Conservation (phyloP, 352 stramenopile genomes). For the Globisporangium uncinulatum region DNA sequence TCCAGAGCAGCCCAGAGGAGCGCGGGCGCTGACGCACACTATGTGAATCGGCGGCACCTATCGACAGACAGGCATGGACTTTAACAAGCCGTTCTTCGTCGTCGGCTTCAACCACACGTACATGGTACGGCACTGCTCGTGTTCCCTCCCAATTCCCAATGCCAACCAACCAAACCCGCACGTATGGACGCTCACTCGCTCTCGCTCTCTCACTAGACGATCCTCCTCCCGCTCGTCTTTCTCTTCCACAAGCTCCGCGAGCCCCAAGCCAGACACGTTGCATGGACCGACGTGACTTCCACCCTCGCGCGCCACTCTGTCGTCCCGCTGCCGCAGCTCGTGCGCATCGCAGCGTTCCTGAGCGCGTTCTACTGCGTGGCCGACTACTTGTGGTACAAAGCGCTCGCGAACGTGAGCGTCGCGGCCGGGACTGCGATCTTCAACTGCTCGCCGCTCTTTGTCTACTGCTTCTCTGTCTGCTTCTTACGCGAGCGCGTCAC, state of each 20-base stretch:
- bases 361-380: conserved; percentile 39
- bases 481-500: conserved; percentile 37
- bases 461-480: conserved; percentile 68
- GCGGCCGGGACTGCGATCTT: conserved; percentile 44
- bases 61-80: conserved; percentile 8
- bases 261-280: conserved; percentile 8
- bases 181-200: too few relatives aligned
- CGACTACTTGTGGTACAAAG: conserved; percentile 63
- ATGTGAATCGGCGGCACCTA: neutral
- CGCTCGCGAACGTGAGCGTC: conserved; percentile 39
- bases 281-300: conserved; percentile 14
- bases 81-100: conserved; percentile 59
- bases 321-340: conserved; percentile 23
- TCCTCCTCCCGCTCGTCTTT: conserved; percentile 33
- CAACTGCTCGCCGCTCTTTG: conserved; percentile 56
- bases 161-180: too few relatives aligned
- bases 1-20: neutral
- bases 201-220: conserved; percentile 17
- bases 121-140: conserved; percentile 12
- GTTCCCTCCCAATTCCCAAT: too few relatives aligned
- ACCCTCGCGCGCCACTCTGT: conserved; percentile 31
- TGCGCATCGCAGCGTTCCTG: conserved; percentile 29
- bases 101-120: conserved; percentile 50
- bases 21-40: neutral
- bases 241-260: conserved; percentile 27